Evolutionary conservation across 2,329 filamentous ascomycete species (phyloP).

Genomic region (Pleoardoris graminearum): DNA sequence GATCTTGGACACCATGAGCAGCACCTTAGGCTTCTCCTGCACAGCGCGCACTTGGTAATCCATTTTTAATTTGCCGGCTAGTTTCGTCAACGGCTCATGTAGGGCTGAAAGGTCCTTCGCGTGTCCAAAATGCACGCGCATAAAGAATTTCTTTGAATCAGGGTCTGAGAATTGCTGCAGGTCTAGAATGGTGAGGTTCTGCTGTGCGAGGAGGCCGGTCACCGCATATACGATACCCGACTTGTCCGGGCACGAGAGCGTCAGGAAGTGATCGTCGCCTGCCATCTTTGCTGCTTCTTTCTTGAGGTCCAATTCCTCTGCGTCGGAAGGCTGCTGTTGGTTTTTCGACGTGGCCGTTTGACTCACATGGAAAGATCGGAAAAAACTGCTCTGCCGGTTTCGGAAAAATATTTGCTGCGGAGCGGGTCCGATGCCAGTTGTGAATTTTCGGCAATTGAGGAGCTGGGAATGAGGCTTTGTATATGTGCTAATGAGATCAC

Average conservation of each 20-base stretch:
- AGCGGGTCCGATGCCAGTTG: slow-evolving; percentile 20
- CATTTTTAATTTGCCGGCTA: slow-evolving; percentile 68
- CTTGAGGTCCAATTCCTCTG: slow-evolving; percentile 24
- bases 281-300: slow-evolving; percentile 33
- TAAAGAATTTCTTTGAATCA: slow-evolving; percentile 76
- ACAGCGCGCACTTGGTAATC: slow-evolving; percentile 71
- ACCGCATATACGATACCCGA: slow-evolving; percentile 84
- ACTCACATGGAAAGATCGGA: slow-evolving; percentile 18
- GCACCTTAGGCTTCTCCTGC: slow-evolving; percentile 70
- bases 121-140: slow-evolving; percentile 81
- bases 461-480: neutral
- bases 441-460: slow-evolving; percentile 16
- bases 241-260: slow-evolving; percentile 81
- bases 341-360: slow-evolving; percentile 7
- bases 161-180: slow-evolving; percentile 83
- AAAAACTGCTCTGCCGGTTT: slow-evolving; percentile 37
- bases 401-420: slow-evolving; percentile 28
- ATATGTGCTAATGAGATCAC: neutral
- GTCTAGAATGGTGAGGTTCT: slow-evolving; percentile 80
- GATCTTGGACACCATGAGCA: slow-evolving; percentile 91
- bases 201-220: slow-evolving; percentile 72
- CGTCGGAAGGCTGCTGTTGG: slow-evolving; percentile 22
- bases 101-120: slow-evolving; percentile 49
- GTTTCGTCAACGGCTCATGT: slow-evolving; percentile 62
- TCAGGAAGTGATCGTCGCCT: slow-evolving; percentile 57